Base-by-base conservation (phyloP, 2,329 filamentous ascomycete genomes). In the Daldinia eschscholtzii region DNA sequence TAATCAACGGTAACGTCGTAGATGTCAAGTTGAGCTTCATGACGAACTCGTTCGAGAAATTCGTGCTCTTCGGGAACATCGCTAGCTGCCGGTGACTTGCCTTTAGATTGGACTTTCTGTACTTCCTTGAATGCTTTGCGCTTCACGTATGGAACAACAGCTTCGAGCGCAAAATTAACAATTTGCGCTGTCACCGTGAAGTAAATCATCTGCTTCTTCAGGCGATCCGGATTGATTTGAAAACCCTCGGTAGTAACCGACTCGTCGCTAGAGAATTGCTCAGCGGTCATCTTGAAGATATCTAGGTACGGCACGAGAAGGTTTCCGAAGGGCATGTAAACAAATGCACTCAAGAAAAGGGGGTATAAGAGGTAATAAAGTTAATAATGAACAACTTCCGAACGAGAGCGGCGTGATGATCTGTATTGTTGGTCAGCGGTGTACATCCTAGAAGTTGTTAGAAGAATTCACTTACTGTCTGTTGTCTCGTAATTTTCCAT, bases 381-480 rank as follows among this genome's bases (percentile, higher is more conserved):
- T 98, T 97, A 76, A 98, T 88, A 13, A 98, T 90, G 76, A 99
- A 98, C 37, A 97, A 92, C 83, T 99, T 99, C 65, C 93, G 90
- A 0, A 96, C 93, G 77, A 97, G 88, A 1, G 94, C 92, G 20
- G 92, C 89, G 67, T 97, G 89, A 75, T 97, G 92, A 13, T 90
- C 91, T 89, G 71, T 9, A 26, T 5, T 35, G 6, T 55, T 55
- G 23, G 33, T 76, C 62, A 73, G 68, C 37, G 9, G 30, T 2
- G 39, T 18, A 26, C 13, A 46, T 10, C 13, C 13, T 42, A 4
- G 7, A n/a, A 44, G 5, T 13, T 62, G 28, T 77, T 65, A 75
- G 66, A 13, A 48, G 39, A 37, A 13, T 3, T 1, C 28, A 39
- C 46, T 7, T 74, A 89, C 87, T 81, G 72, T 94, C 93, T 65